phyloP scores from a whole-genome alignment of 805 yeast genomes.

The Teunomyces kruisii region DNA sequence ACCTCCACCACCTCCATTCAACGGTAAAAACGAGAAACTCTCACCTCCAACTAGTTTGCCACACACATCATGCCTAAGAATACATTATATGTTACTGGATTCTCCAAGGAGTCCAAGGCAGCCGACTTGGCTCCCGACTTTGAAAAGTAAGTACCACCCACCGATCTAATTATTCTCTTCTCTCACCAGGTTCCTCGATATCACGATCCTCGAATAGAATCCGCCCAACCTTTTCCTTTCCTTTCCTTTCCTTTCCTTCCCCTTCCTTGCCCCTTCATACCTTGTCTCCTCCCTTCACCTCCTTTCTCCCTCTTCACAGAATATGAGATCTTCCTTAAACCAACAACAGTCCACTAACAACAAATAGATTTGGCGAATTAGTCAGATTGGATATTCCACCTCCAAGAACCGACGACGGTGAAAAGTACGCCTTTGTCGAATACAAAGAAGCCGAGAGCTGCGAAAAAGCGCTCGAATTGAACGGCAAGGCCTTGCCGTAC shows the following conservation, averaged over 20 bases:
- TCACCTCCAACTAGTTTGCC: not conserved
- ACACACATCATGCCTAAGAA: slow-evolving; percentile 36
- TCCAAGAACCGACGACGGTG: slow-evolving; percentile 57
- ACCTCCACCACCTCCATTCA: not conserved
- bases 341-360: slow-evolving; percentile 10
- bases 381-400: slow-evolving; percentile 64
- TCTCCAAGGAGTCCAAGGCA: slow-evolving; percentile 53
- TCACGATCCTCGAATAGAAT: not conserved
- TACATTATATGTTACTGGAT: slow-evolving; percentile 60
- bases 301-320: not conserved
- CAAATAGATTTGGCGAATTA: slow-evolving; percentile 52
- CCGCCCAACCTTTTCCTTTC: slow-evolving; percentile 6
- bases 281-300: not conserved
- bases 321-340: slow-evolving; percentile 2
- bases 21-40: not conserved
- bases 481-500: slow-evolving; percentile 45
- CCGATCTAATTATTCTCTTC: slow-evolving; percentile 5
- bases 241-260: slow-evolving; percentile 6
- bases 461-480: slow-evolving; percentile 50
- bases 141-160: slow-evolving; percentile 50
- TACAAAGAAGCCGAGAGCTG: slow-evolving; percentile 53
- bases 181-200: slow-evolving; percentile 4
- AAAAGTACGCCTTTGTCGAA: slow-evolving; percentile 65
- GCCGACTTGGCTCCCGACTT: slow-evolving; percentile 58
- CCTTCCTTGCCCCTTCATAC: not conserved